phyloP scores from a whole-genome alignment of 2,329 filamentous ascomycete genomes.

The Emmonsiellopsis sp. region DNA sequence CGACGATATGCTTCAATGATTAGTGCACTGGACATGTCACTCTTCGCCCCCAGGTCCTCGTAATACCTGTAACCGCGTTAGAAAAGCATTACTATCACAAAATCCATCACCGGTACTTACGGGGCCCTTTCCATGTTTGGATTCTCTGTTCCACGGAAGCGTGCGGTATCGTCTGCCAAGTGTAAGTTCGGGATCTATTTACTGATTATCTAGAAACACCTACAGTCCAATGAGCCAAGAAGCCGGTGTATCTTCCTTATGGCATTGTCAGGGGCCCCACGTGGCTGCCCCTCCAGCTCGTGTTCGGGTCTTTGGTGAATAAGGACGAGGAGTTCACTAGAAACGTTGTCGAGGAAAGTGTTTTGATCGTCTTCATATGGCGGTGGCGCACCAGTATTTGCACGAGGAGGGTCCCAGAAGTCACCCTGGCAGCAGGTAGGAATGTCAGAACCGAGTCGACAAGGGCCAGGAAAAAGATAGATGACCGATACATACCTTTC shows the following conservation, averaged over 20 bases:
- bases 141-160: background rate
- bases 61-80: slow-evolving; percentile 36
- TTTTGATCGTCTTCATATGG: slow-evolving; percentile 33
- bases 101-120: background rate
- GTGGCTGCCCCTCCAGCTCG: slow-evolving; percentile 26
- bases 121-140: background rate
- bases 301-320: slow-evolving; percentile 35
- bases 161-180: slow-evolving; percentile 8
- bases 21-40: slow-evolving; percentile 53
- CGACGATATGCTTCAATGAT: slow-evolving; percentile 54
- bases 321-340: slow-evolving; percentile 47
- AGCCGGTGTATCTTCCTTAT: slow-evolving; percentile 29
- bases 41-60: slow-evolving; percentile 52
- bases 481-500: slow-evolving; percentile 27
- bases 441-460: background rate
- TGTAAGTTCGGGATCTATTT: background rate
- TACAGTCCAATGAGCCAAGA: slow-evolving; percentile 26
- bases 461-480: slow-evolving; percentile 3
- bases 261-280: slow-evolving; percentile 24
- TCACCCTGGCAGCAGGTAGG: slow-evolving; percentile 18
- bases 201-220: slow-evolving; percentile 9
- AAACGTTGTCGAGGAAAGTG: slow-evolving; percentile 50
- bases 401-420: slow-evolving; percentile 36
- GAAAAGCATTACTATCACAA: background rate
- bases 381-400: slow-evolving; percentile 20